Base-by-base conservation (phyloP, 768 basidiomycete species). In the Mycena leptocephala region DNA sequence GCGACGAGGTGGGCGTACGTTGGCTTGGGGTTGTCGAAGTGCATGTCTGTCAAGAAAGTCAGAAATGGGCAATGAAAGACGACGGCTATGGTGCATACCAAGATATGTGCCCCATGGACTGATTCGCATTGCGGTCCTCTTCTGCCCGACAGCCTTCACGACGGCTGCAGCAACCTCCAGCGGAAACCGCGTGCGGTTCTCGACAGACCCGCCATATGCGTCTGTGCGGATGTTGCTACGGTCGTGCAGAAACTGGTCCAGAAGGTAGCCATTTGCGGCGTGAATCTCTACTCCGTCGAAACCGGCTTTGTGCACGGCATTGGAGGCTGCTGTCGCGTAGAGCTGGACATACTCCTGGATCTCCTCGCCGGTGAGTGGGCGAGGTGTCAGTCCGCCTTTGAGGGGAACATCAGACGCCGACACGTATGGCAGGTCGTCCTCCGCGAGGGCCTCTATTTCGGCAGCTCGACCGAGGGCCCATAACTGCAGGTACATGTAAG, bases 261-360 rank as follows among this genome's bases (percentile, higher is more conserved):
- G 62, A 32, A 88, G 74, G 70, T 85, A 84, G 0, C 83, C 83
- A 39, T 83, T 82, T 16, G 80, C 80, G 14, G 70, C 80, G 55
- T 84, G 84, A 73, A 89, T 85, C 83, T 93, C 91, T 5, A 91
- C 85, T 30, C 91, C 92, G 71, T 92, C 92, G 72, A 92, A 92
- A 6, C 90, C 92, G 51, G 92, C 90, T 55, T 67, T 77, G 41
- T 84, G 82, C 35, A 91, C 82, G 55, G 89, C 88, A 58, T 87
- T 86, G 26, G 81, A 82, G 10, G 92, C 89, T 0, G 88, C 90
- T 5, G 83, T 80, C 18, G 84, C 87, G 77, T 88, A 92, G 22
- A 86, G 82, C 32, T 80, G 65, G 32, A 88, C 80, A 65, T 87
- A 86, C 37, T 88, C 85, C n/a, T 79, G 24, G 30, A 75, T 85